Evolutionary conservation across 139 green algal genomes (phyloP).

Genomic region (Nannochloris sp.): DNA sequence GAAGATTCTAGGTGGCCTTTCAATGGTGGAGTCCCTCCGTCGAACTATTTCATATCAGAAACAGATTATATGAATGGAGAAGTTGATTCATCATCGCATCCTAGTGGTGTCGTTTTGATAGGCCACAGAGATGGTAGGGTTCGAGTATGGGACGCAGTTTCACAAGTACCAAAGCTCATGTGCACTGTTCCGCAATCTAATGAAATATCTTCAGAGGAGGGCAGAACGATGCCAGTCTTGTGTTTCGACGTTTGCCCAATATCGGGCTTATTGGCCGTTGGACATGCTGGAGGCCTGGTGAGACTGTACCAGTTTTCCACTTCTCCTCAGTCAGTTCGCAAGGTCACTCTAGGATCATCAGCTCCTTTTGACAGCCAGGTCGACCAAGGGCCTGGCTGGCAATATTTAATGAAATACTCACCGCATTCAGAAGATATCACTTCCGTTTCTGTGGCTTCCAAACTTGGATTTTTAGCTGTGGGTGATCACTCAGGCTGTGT

Average conservation of each 20-base stretch:
- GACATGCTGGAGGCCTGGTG: conserved; percentile 29
- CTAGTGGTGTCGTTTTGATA: conserved; percentile 25
- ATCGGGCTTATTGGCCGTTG: conserved; percentile 34
- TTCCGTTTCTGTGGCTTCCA: conserved; percentile 14
- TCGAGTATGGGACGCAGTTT: conserved; percentile 34
- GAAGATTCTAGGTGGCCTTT: conserved; percentile 23
- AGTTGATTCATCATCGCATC: conserved; percentile 9
- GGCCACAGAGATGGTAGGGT: conserved; percentile 42
- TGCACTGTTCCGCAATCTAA: conserved; percentile 23
- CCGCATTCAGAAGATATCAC: conserved; percentile 19
- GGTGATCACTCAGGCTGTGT: conserved; percentile 24
- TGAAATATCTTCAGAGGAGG: conserved; percentile 13
- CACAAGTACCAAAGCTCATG: conserved; percentile 27
- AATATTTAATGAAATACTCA: conserved; percentile 35
- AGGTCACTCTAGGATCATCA: conserved; percentile 17
- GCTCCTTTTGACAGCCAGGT: conserved; percentile 19
- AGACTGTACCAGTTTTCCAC: conserved; percentile 39
- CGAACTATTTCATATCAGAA: not conserved
- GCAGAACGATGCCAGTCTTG: conserved; percentile 22
- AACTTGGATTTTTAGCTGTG: conserved; percentile 22
- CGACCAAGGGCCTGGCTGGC: conserved; percentile 32
- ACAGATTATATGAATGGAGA: not conserved
- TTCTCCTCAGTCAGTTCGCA: conserved; percentile 15
- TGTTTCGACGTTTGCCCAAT: conserved; percentile 27
- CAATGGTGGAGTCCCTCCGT: conserved; percentile 12